A percentile compares a stretch with the other conserved stretches of the same genome.
Evolutionary conservation across 139 green algal genomes (phyloP).

Genomic region (Medakamo hakoo): DNA sequence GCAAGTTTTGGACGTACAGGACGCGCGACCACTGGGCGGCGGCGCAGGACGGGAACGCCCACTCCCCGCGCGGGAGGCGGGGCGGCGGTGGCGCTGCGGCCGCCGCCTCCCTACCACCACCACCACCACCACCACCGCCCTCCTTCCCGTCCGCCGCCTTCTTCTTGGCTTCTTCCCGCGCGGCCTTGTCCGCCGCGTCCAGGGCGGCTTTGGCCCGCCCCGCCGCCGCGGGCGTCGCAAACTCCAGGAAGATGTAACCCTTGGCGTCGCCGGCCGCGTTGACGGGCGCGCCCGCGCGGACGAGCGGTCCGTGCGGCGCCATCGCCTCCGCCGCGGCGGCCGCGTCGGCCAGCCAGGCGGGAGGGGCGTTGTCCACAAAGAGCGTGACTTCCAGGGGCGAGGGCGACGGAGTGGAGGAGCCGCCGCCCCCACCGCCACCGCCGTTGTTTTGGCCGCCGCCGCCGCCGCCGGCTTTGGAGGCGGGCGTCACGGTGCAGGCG

Average conservation of each 20-base stretch:
- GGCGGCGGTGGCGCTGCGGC: neutral
- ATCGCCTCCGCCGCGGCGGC: too few species aligned
- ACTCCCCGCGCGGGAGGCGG: neutral
- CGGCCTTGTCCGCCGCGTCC: neutral
- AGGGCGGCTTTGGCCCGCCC: neutral
- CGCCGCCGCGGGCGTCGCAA: neutral
- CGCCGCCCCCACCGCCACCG: too few species aligned
- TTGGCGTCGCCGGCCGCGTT: neutral
- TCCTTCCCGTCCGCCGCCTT: neutral
- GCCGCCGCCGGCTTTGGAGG: too few species aligned
- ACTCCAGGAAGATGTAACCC: neutral
- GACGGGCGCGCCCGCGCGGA: neutral
- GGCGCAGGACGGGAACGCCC: neutral
- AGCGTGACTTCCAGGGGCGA: too few species aligned
- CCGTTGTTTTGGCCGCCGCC: too few species aligned
- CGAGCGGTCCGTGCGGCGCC: neutral
- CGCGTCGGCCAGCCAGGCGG: neutral
- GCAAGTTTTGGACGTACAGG: neutral
- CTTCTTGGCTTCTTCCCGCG: too few species aligned
- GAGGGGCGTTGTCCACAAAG: neutral
- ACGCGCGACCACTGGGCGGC: neutral
- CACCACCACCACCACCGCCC: neutral
- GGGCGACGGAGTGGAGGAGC: too few species aligned
- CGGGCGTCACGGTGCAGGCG: too few species aligned
- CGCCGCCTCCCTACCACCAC: neutral